Percentiles rank a stretch among this genome's conserved stretches.
phyloP scores from a whole-genome alignment of 257 asterid genomes.

The Rauvolfia tetraphylla region DNA sequence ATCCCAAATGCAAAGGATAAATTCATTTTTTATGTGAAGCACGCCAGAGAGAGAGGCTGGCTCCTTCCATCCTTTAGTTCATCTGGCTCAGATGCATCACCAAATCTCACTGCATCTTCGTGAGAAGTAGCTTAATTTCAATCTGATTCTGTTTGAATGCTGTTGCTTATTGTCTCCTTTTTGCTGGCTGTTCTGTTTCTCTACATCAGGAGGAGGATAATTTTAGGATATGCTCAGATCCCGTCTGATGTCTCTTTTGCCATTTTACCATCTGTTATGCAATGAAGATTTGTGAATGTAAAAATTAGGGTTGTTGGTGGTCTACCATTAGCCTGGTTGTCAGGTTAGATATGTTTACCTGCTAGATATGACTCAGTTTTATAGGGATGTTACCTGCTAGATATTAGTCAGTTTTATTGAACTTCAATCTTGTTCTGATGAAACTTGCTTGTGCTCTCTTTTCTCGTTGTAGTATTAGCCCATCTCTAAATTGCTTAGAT shows the following conservation, averaged over 20 bases:
- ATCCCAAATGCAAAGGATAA: slow-evolving; percentile 87
- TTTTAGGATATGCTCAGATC: slow-evolving; percentile 16
- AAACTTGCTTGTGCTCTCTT: background rate
- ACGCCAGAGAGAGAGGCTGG: slow-evolving; percentile 68
- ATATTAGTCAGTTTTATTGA: background rate
- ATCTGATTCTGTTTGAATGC: slow-evolving; percentile 23
- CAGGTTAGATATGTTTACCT: background rate
- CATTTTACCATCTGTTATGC: slow-evolving; percentile 6
- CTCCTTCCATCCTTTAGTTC: slow-evolving; percentile 40
- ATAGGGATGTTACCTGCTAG: background rate
- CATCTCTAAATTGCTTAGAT: background rate
- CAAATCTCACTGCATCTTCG: slow-evolving; percentile 18
- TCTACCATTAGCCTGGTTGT: slow-evolving; percentile 12
- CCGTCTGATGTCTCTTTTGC: slow-evolving; percentile 11
- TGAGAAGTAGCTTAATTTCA: slow-evolving; percentile 23
- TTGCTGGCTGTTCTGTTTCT: background rate
- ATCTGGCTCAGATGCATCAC: slow-evolving; percentile 20
- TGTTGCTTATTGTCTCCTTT: slow-evolving; percentile 13
- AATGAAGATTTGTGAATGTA: slow-evolving; percentile 16
- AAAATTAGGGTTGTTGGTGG: slow-evolving; percentile 12
- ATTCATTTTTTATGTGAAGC: slow-evolving; percentile 52
- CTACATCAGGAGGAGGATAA: slow-evolving; percentile 17
- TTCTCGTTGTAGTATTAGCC: background rate
- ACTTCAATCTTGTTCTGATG: background rate
- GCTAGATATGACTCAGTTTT: slow-evolving; percentile 1